Evolutionary conservation across 2,329 filamentous ascomycete genomes (phyloP), one percentile per base, ranked within the genome.

Genomic region (Phialophora expanda): DNA sequence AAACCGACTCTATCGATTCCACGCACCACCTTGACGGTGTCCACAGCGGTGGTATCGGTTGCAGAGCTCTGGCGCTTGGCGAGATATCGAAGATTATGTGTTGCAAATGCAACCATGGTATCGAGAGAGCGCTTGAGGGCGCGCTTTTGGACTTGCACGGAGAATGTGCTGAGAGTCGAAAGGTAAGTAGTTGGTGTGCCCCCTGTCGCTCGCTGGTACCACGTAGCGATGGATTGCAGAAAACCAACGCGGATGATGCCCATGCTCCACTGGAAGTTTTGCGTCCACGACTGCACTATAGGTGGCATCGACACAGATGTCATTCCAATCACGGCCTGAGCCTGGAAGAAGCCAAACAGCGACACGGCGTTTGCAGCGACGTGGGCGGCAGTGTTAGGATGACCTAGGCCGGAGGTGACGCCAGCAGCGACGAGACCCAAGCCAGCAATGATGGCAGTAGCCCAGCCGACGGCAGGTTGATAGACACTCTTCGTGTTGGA

Each of bases 261-360:
- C 92, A 98, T 95, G 75, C 90, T 96, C 94, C 94, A 98, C 76
- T 96, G 91, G 81, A 98, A 97, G 80, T 97, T 94, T 80, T 97
- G 93, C 1, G 93, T 97, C 94, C 94, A 98, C 0, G 93, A 86
- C 74, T 91, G 86, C 61, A 96, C 94, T 67, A 97, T 91, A 0
- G 94, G 94, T 9, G 94, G 94, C 61, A 97, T 85, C 54, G 85
- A 83, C 14, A 97, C 89, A 22, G 90, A 87, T 61, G 89, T 91
- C 78, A 97, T 89, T 69, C 93, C 93, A 73, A 97, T 84, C 78
- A 97, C 92, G 28, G 94, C 93, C 79, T 97, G 93, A 4, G 92
- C 88, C 79, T 98, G 94, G 84, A 97, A 97, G 79, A 95, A 97
- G 67, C 90, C 87, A 76, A 97, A 96, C 32, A 98, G 87, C n/a